Evolutionary conservation across 2,329 filamentous ascomycete genomes (phyloP).

Genomic region (Sarocladium oryzae): DNA sequence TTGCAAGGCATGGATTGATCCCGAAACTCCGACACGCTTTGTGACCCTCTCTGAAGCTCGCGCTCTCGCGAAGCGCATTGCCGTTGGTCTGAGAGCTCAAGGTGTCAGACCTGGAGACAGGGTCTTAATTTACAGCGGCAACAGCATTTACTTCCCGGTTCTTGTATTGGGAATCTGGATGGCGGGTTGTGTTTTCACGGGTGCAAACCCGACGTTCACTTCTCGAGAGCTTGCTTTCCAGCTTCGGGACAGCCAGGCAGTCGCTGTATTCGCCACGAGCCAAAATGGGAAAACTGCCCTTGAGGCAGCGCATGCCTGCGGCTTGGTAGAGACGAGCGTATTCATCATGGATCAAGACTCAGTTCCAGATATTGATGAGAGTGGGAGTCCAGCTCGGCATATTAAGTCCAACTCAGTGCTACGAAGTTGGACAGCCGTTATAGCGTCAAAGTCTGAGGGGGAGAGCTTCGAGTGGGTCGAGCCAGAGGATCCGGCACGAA

Average conservation of each 20-base stretch:
- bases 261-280: slow-evolving; percentile 59
- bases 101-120: slow-evolving; percentile 64
- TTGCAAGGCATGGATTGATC: slow-evolving; percentile 52
- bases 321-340: slow-evolving; percentile 47
- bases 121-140: slow-evolving; percentile 66
- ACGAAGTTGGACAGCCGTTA: slow-evolving; percentile 54
- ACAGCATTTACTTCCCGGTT: slow-evolving; percentile 65
- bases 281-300: slow-evolving; percentile 55
- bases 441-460: slow-evolving; percentile 46
- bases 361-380: not conserved
- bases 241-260: slow-evolving; percentile 62
- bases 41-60: slow-evolving; percentile 60
- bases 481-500: slow-evolving; percentile 40
- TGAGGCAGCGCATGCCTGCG: slow-evolving; percentile 55
- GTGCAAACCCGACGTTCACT: slow-evolving; percentile 64
- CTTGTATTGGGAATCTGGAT: slow-evolving; percentile 68
- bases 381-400: not conserved
- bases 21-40: slow-evolving; percentile 58
- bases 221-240: slow-evolving; percentile 69
- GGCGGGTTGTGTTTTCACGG: slow-evolving; percentile 73
- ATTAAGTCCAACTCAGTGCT: not conserved
- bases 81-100: slow-evolving; percentile 55
- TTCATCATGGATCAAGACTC: slow-evolving; percentile 53
- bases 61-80: slow-evolving; percentile 65
- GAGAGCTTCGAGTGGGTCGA: slow-evolving; percentile 58